A percentile compares a stretch with the other conserved stretches of the same genome.
phyloP scores from a whole-genome alignment of 805 yeast genomes.

The Yarrowia sp. region DNA sequence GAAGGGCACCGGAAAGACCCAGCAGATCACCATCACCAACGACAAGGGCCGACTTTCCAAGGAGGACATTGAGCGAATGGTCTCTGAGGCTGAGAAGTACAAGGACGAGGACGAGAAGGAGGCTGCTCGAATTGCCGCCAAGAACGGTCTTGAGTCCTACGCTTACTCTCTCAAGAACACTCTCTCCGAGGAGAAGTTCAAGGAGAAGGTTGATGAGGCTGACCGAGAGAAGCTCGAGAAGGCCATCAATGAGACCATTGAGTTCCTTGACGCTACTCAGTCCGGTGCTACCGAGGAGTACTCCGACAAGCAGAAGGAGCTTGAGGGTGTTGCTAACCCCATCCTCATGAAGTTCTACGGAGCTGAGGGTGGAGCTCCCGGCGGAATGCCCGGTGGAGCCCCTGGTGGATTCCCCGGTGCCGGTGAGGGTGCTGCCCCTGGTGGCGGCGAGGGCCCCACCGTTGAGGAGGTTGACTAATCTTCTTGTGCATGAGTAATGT shows the following conservation, averaged over 20 bases:
- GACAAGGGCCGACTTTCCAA: constrained; percentile 97
- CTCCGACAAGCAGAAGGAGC: constrained; percentile 90
- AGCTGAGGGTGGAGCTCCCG: constrained; percentile 70
- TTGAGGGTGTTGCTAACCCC: constrained; percentile 93
- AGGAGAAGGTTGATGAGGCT: constrained; percentile 68
- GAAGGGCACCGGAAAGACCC: constrained; percentile 97
- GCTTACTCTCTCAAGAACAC: constrained; percentile 90
- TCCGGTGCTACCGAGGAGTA: constrained; percentile 91
- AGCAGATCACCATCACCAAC: constrained; percentile 95
- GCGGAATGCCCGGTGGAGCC: constrained; percentile 73
- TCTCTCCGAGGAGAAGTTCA: constrained; percentile 66
- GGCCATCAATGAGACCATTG: constrained; percentile 80
- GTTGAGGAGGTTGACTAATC: constrained; percentile 43
- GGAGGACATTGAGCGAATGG: constrained; percentile 98
- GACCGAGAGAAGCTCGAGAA: constrained; percentile 67
- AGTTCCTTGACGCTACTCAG: constrained; percentile 92
- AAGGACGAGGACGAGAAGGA: constrained; percentile 96
- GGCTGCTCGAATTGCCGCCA: constrained; percentile 86
- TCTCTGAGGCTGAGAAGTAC: constrained; percentile 94
- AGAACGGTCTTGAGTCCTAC: constrained; percentile 93
- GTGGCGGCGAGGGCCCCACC: constrained; percentile 61
- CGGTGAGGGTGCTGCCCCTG: constrained; percentile 61
- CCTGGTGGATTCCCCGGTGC: constrained; percentile 67
- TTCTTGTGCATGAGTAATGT: not conserved
- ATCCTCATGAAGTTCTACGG: constrained; percentile 96